Evolutionary conservation across 2,329 filamentous ascomycete species (phyloP).

Genomic region (Colletotrichum kahawae): DNA sequence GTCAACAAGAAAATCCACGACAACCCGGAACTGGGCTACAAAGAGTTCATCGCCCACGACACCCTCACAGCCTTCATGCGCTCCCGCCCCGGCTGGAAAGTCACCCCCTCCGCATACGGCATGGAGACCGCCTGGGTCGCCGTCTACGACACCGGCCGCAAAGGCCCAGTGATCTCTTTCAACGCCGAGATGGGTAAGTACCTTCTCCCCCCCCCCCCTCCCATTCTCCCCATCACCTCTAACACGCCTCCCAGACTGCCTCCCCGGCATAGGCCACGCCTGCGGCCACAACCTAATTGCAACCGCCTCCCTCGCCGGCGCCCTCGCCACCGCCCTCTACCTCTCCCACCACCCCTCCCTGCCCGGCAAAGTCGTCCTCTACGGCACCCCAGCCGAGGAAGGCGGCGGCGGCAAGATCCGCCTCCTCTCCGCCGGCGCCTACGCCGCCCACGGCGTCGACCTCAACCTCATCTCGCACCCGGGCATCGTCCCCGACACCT

Average conservation of each 20-base stretch:
- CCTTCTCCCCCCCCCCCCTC: too few species aligned
- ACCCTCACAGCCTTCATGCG: conserved; percentile 53
- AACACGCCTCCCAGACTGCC: conserved; percentile 44
- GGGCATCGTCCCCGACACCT: conserved; percentile 45
- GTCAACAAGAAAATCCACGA: conserved; percentile 25
- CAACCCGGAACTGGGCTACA: conserved; percentile 32
- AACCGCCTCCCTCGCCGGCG: conserved; percentile 50
- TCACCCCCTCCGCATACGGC: conserved; percentile 55
- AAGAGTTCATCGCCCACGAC: conserved; percentile 37
- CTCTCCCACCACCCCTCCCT: conserved; percentile 42
- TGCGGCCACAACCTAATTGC: conserved; percentile 63
- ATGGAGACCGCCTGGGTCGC: conserved; percentile 59
- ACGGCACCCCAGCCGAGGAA: conserved; percentile 61
- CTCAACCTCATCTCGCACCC: conserved; percentile 57
- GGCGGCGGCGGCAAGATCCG: conserved; percentile 35
- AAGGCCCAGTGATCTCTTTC: conserved; percentile 51
- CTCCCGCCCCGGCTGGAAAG: conserved; percentile 49
- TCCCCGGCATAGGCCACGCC: conserved; percentile 56
- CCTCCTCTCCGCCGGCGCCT: conserved; percentile 33
- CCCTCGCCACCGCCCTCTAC: conserved; percentile 47
- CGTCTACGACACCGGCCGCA: conserved; percentile 48
- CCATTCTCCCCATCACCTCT: too few species aligned
- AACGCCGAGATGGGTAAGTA: conserved; percentile 50
- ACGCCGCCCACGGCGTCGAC: conserved; percentile 46
- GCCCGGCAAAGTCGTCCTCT: conserved; percentile 47